These are phyloP conservation scores for Elymus sibiricus DNA, from an alignment of 176 grass and related monocot genomes.

Conservation along the genomic window DNA sequence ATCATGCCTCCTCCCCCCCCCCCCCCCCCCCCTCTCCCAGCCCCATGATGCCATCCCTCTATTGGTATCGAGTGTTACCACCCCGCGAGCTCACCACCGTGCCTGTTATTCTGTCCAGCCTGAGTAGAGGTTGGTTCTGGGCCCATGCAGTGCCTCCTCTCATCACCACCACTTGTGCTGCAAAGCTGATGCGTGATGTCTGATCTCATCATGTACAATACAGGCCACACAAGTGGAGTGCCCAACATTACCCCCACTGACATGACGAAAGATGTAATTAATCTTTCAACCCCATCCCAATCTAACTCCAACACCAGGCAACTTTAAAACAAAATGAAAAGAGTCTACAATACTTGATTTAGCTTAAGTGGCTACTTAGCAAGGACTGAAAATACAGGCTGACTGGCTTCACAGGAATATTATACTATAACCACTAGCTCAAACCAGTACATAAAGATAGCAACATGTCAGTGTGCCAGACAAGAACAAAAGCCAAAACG, in stretches of 20 bases:
- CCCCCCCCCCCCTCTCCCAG: neutral
- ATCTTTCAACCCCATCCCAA: neutral
- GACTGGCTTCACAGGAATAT: neutral
- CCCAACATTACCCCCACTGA: too few relatives aligned
- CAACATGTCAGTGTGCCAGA: neutral
- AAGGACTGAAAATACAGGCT: neutral
- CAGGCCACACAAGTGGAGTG: too few relatives aligned
- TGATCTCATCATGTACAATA: too few relatives aligned
- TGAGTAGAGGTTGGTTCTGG: neutral
- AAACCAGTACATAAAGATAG: neutral
- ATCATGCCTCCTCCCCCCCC: neutral
- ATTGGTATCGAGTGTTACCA: neutral
- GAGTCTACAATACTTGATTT: neutral
- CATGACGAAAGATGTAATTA: neutral
- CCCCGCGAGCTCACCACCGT: neutral
- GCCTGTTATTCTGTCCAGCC: neutral
- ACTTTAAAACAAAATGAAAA: neutral
- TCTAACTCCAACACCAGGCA: neutral
- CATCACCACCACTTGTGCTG: too few relatives aligned
- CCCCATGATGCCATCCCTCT: neutral
- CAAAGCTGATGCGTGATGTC: too few relatives aligned
- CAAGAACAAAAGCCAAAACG: too few relatives aligned
- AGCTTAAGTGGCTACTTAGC: neutral
- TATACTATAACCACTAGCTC: neutral
- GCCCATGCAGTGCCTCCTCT: too few relatives aligned